Conservation (phyloP, 2,329 filamentous ascomycete genomes). For the Claviceps humidiphila region DNA sequence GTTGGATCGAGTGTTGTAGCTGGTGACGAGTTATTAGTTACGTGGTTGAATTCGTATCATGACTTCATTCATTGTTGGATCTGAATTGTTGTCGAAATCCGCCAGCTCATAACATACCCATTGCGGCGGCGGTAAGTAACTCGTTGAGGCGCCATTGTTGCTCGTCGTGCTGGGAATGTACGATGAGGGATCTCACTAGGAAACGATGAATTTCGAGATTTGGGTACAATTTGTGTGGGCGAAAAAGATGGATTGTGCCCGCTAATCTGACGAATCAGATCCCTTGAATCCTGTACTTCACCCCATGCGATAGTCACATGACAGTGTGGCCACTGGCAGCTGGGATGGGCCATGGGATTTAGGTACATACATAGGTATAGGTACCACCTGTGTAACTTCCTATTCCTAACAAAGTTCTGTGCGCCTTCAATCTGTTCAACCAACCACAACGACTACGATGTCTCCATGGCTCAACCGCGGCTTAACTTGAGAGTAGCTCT, state of each 20-base stretch:
- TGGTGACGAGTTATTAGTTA: constrained; percentile 20
- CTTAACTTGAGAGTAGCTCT: no score
- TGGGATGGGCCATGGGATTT: neutral
- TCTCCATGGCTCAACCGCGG: no score
- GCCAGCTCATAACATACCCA: constrained; percentile 44
- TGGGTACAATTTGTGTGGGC: constrained; percentile 31
- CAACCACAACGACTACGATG: no score
- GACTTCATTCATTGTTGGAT: neutral
- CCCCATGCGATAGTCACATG: neutral
- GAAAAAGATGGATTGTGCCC: constrained; percentile 22
- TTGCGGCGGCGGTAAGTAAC: constrained; percentile 65
- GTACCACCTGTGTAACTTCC: no score
- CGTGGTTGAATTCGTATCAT: neutral
- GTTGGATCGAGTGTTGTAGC: constrained; percentile 98
- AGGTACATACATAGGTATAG: no score
- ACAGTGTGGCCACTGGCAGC: neutral
- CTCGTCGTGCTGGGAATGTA: constrained; percentile 26
- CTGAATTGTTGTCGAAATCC: neutral
- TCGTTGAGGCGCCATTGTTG: constrained; percentile 46
- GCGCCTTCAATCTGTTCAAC: no score
- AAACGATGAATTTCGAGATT: constrained; percentile 28
- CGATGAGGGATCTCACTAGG: constrained; percentile 23
- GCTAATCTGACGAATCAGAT: constrained; percentile 25
- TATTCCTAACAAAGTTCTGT: no score
- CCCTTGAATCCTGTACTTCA: neutral